These are phyloP conservation scores for Acrodontium crateriforme DNA, from an alignment of 2,329 filamentous ascomycete genomes.

Conservation along the genomic window DNA sequence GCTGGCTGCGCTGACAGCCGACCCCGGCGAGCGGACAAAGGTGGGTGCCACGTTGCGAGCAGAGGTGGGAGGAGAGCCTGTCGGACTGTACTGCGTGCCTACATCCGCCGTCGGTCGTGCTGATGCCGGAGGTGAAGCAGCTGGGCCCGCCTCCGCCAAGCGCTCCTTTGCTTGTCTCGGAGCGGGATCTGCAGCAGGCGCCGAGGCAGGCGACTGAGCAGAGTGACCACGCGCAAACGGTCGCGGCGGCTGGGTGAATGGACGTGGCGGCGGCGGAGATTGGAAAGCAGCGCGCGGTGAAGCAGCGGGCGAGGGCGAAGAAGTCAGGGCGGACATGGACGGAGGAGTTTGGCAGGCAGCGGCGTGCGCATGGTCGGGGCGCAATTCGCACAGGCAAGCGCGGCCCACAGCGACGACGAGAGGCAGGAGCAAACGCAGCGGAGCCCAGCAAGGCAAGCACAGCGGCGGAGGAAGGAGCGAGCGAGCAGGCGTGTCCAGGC, in stretches of 20 bases:
- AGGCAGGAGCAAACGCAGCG: too few relatives aligned
- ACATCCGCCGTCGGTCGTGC: constrained; percentile 24
- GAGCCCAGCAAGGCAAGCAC: too few relatives aligned
- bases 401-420: too few relatives aligned
- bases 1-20: constrained; percentile 3
- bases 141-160: constrained; percentile 5
- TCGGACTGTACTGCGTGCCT: constrained; percentile 42
- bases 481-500: too few relatives aligned
- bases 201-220: too few relatives aligned
- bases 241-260: constrained; percentile 5
- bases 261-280: constrained; percentile 3
- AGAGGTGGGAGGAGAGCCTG: constrained; percentile 32
- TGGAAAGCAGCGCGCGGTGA: constrained; percentile 15
- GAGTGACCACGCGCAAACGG: constrained; percentile 1
- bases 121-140: not conserved
- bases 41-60: constrained; percentile 4
- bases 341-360: too few relatives aligned
- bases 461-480: too few relatives aligned
- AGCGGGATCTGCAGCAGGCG: too few relatives aligned
- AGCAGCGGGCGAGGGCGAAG: constrained; percentile 18
- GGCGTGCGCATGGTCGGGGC: too few relatives aligned
- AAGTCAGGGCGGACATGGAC: constrained; percentile 19
- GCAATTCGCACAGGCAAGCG: too few relatives aligned
- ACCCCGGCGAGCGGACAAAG: not conserved
- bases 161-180: constrained; percentile 3